Evolutionary conservation across 371 early-diverging fungal species (phyloP).

Genomic region (Syncephalis fuscata): DNA sequence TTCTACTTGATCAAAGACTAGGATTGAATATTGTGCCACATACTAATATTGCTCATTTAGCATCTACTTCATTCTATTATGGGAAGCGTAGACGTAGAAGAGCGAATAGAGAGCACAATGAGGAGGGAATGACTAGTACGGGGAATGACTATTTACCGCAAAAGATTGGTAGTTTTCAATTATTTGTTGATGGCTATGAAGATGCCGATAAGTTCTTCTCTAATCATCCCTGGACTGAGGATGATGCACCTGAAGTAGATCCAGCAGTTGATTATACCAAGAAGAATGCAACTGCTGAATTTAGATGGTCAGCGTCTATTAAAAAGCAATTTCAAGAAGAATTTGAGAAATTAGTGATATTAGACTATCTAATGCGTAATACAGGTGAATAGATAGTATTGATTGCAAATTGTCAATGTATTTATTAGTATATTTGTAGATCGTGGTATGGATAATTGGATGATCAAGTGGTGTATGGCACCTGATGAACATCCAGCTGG

Average conservation of each 20-base stretch:
- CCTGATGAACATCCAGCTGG: slow-evolving; percentile 1
- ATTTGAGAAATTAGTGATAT: slow-evolving; percentile 65
- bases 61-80: slow-evolving; percentile 67
- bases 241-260: background rate
- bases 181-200: slow-evolving; percentile 63
- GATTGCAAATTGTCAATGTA: no score
- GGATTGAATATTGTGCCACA: slow-evolving; percentile 66
- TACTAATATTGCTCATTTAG: slow-evolving; percentile 60
- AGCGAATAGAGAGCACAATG: slow-evolving; percentile 9
- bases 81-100: slow-evolving; percentile 29
- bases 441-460: slow-evolving; percentile 83
- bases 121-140: no score
- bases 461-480: slow-evolving; percentile 44
- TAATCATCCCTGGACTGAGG: slow-evolving; percentile 33
- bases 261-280: no score
- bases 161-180: slow-evolving; percentile 77
- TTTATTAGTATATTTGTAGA: no score
- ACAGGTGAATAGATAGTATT: slow-evolving; percentile 33
- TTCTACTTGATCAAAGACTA: slow-evolving; percentile 55
- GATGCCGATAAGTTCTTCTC: slow-evolving; percentile 68
- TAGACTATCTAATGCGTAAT: slow-evolving; percentile 83
- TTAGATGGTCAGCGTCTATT: slow-evolving; percentile 36
- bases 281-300: no score
- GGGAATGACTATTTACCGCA: slow-evolving; percentile 29
- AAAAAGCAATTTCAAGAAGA: slow-evolving; percentile 58